Percentiles rank a stretch among this genome's conserved stretches.
These are phyloP conservation scores for Casuarina cunninghamiana DNA, from an alignment of 306 rosid genomes.

Conservation along the genomic window DNA sequence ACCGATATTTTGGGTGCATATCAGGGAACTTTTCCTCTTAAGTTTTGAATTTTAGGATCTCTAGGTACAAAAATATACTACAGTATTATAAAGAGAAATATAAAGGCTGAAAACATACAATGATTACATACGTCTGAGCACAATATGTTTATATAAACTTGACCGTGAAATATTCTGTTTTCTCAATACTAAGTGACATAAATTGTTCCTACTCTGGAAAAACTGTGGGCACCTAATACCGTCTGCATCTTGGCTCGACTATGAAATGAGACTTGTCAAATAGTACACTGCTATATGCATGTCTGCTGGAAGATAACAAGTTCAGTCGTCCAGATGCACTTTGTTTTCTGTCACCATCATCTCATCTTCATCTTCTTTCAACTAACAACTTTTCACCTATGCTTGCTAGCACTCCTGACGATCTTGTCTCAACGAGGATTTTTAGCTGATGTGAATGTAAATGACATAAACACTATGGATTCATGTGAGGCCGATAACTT, in stretches of 20 bases:
- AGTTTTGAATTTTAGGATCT: neutral
- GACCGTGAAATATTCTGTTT: neutral
- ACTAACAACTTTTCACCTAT: slow-evolving; percentile 28
- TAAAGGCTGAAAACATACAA: neutral
- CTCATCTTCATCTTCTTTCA: slow-evolving; percentile 15
- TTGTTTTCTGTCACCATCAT: neutral
- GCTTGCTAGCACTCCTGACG: slow-evolving; percentile 69
- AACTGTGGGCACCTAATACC: neutral
- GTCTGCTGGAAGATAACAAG: neutral
- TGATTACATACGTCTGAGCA: neutral
- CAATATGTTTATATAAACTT: neutral
- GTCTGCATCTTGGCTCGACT: neutral
- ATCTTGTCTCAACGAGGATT: slow-evolving; percentile 70
- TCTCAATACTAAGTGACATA: neutral
- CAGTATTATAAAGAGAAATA: neutral
- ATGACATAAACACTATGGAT: slow-evolving; percentile 35
- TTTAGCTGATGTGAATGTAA: slow-evolving; percentile 49
- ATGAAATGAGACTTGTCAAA: neutral
- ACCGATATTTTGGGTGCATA: neutral
- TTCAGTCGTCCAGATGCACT: neutral
- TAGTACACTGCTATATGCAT: too few species aligned
- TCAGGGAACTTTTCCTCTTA: neutral
- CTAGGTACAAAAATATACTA: slow-evolving; percentile 2
- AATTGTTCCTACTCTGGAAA: neutral
- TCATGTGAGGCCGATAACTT: slow-evolving; percentile 41